Evolutionary conservation across 768 basidiomycete genomes (phyloP).

Genomic region (Xerocomus potaroensis): DNA sequence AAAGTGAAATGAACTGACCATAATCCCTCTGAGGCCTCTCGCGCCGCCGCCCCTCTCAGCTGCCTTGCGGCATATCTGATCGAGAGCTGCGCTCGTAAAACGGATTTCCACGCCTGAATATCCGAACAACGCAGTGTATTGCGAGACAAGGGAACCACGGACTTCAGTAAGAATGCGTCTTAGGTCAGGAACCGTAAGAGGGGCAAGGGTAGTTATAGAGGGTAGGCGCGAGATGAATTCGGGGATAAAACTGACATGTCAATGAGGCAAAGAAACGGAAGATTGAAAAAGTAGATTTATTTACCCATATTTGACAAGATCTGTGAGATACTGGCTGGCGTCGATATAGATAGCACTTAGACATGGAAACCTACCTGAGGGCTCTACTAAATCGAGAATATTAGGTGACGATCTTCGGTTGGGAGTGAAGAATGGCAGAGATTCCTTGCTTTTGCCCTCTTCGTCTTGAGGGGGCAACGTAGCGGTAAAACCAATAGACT

Average conservation of each 20-base stretch:
- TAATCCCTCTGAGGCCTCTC: conserved; percentile 81
- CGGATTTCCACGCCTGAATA: conserved; percentile 82
- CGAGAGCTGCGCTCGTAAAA: conserved; percentile 77
- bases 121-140: conserved; percentile 80
- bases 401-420: conserved; percentile 55
- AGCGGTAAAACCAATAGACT: conserved; percentile 90
- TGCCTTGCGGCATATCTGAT: conserved; percentile 78
- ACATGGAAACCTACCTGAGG: conserved; percentile 43
- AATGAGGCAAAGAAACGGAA: conserved; percentile 3
- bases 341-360: neutral
- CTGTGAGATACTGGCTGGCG: conserved; percentile 35
- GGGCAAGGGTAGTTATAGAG: conserved; percentile 78
- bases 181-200: conserved; percentile 76
- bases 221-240: conserved; percentile 95
- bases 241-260: conserved; percentile 71
- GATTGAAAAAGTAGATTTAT: neutral
- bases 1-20: conserved; percentile 45
- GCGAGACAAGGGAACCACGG: conserved; percentile 84
- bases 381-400: conserved; percentile 67
- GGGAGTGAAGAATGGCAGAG: conserved; percentile 73
- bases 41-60: conserved; percentile 84
- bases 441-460: conserved; percentile 34
- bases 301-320: conserved; percentile 83
- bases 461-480: conserved; percentile 39
- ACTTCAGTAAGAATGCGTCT: conserved; percentile 91